Evolutionary conservation across 306 rosid genomes (phyloP).

Genomic region (Inga laurina): DNA sequence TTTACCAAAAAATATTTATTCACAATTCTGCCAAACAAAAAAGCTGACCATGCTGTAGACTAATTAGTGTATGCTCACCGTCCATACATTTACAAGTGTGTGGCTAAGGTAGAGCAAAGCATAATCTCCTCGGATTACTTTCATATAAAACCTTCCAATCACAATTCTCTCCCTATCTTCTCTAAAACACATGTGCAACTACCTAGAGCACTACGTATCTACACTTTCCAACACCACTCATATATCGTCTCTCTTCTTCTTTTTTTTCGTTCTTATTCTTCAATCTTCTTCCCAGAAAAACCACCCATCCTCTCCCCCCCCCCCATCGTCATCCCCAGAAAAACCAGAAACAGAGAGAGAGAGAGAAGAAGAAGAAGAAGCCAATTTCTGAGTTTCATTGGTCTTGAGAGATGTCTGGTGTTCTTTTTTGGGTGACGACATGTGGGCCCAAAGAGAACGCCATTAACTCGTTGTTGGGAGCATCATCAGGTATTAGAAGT

Average conservation of each 20-base stretch:
- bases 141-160: slow-evolving; percentile 27
- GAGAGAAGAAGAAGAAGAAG: neutral
- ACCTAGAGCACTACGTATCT: neutral
- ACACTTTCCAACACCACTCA: neutral
- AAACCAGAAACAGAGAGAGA: neutral
- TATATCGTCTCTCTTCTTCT: neutral
- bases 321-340: neutral
- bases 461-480: slow-evolving; percentile 40
- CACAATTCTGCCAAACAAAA: neutral
- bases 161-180: slow-evolving; percentile 33
- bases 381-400: neutral
- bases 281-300: neutral
- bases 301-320: neutral
- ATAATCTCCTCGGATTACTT: neutral
- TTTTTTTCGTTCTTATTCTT: neutral
- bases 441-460: slow-evolving; percentile 63
- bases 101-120: slow-evolving; percentile 31
- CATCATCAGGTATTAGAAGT: slow-evolving; percentile 14
- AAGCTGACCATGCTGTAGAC: slow-evolving; percentile 24
- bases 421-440: slow-evolving; percentile 64
- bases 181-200: neutral
- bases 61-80: slow-evolving; percentile 7
- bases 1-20: too few species aligned
- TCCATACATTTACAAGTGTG: slow-evolving; percentile 41
- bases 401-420: slow-evolving; percentile 54